Evolutionary conservation across 495 filamentous ascomycete genomes (phyloP), one percentile per base, ranked within the genome.

Genomic region (Cairneyella variabilis): DNA sequence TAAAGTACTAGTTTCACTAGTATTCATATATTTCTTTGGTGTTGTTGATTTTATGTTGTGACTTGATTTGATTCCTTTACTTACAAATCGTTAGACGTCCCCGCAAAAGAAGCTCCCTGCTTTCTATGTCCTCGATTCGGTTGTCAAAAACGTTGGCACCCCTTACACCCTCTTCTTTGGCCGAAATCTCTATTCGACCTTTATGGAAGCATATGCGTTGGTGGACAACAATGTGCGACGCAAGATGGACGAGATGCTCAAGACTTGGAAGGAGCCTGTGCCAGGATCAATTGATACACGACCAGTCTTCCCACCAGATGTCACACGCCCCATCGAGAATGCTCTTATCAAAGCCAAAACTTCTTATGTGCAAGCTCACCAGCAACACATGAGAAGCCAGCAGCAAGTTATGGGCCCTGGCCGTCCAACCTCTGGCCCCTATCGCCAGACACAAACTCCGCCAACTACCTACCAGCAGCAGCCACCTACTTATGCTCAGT

Each of bases 101-200:
- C 90, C 93, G 18, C 74, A 76, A 30, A 87, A 86, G 65, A 98
- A 97, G 62, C 74, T 98, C 14, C 90, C 92, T 20, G 89, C 95
- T 2, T 78, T 98, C n/a, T 98, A 97, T 74, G 86, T 98, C 60
- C 88, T 97, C 65, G 93, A 98, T 72, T 97, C 91, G 8, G 88
- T 98, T 51, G 93, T 93, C 62, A 98, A 98, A 73, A 97, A 97
- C 77, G 91, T 97, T 51, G 95, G 95, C 22, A 96, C 91, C 0
- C 95, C 93, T 42, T 98, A 97, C 70, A 95, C 90, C 1, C 77
- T 96, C 6, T 97, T 93, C 66, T 84, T 98, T 55, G 89, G 93
- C 32, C 84, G 88, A 17, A 91, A 92, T 67, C 80, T 98, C 53
- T 97, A 89, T 67, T 79, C 82, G 58, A 96, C 89, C 16, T 98